phyloP scores from a whole-genome alignment of 768 basidiomycete species.

The Suillus clintonianus region DNA sequence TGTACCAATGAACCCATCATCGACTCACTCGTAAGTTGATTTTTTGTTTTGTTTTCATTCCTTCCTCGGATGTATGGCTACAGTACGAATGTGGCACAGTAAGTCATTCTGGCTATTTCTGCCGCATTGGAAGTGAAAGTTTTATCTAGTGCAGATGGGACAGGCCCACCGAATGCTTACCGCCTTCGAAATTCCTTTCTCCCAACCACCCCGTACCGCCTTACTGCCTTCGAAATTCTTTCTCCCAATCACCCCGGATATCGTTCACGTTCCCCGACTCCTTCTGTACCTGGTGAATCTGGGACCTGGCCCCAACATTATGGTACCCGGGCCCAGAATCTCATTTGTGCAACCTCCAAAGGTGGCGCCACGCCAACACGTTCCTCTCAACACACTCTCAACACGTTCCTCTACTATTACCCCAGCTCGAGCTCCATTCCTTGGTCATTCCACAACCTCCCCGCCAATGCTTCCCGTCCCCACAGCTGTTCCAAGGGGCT shows the following conservation, averaged over 20 bases:
- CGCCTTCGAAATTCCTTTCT: too few relatives aligned
- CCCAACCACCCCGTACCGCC: too few relatives aligned
- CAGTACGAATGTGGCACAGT: slow-evolving; percentile 99
- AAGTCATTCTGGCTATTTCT: slow-evolving; percentile 37
- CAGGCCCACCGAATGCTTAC: slow-evolving; percentile 95
- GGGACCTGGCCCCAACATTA: slow-evolving; percentile 26
- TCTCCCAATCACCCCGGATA: slow-evolving; percentile 30
- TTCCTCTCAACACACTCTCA: slow-evolving; percentile 70
- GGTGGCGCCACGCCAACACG: slow-evolving; percentile 55
- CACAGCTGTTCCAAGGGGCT: slow-evolving; percentile 39
- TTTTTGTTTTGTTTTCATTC: too few relatives aligned
- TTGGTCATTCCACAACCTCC: slow-evolving; percentile 54
- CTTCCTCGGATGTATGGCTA: too few relatives aligned
- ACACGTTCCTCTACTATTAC: slow-evolving; percentile 64
- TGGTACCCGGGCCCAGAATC: slow-evolving; percentile 11
- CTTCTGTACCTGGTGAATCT: slow-evolving; percentile 29
- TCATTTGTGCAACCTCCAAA: slow-evolving; percentile 47
- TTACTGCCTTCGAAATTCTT: slow-evolving; percentile 33
- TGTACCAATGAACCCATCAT: too few relatives aligned
- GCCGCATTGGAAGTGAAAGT: slow-evolving; percentile 5
- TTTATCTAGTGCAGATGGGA: slow-evolving; percentile 87
- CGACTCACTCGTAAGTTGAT: too few relatives aligned
- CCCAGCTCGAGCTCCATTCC: slow-evolving; percentile 55
- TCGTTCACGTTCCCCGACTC: slow-evolving; percentile 44
- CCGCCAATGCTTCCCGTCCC: slow-evolving; percentile 38